Evolutionary conservation across 345 rosid species (phyloP), one percentile per base, ranked within the genome.

Genomic region (Jatropha curcas): DNA sequence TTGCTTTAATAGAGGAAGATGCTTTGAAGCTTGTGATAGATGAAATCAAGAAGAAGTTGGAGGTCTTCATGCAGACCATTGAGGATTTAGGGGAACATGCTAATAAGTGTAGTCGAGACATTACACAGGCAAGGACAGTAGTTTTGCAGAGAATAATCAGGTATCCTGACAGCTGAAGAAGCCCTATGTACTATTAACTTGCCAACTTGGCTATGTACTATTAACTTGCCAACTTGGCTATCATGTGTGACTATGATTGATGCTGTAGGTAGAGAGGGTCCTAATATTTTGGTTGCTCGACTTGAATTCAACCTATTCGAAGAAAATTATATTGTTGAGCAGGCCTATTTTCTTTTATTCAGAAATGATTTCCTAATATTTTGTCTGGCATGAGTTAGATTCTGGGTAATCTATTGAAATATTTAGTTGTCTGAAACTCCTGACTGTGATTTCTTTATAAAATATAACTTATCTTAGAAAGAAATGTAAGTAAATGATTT

Each of bases 31-130:
- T 92, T 46, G 95, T 85, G 2, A 88, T 94, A 59, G 94, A 84
- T 14, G 98, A 92, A 83, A 90, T 94, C 77, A 90, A 84, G 88
- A 94, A 80, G 86, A 89, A 85, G 80, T 74, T 92, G 41, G 85
- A 79, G 68, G 79, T 71, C 67, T 88, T 89, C 65, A 82, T 77
- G 78, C 84, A 84, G 34, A 83, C 81, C 8, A 81, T 92, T 39
- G 91, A 90, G 70, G 87, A 74, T 71, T 89, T 94, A 50, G 84
- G 85, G 39, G 73, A 39, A 41, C 97, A 81, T 48, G 92, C 98
- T 27, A 79, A 69, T 66, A 88, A 79, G 81, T 94, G 93, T 73
- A 85, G 91, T 83, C 76, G 80, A 11, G 91, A 90, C 72, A 82
- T 92, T 71, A 87, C 84, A 48, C 82, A 41, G 84, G 97, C 98